Percentiles rank a stretch among this genome's conserved stretches.
phyloP scores from a whole-genome alignment of 768 basidiomycete species.

The Sporobolomyces pararoseus region DNA sequence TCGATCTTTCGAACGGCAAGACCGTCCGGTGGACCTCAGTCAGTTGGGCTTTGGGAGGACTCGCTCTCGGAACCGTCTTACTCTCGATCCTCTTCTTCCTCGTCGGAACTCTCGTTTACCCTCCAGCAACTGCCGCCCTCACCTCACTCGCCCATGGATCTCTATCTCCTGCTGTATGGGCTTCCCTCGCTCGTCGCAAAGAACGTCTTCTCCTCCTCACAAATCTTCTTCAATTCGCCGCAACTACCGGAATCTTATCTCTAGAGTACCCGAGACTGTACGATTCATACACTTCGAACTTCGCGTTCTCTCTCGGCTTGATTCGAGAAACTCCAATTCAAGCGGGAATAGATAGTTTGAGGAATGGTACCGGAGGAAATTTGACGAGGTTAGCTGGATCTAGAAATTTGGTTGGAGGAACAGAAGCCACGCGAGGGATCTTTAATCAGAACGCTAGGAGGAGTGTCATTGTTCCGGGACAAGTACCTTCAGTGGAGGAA shows the following conservation, averaged over 20 bases:
- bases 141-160: slow-evolving; percentile 45
- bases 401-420: slow-evolving; percentile 31
- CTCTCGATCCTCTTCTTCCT: slow-evolving; percentile 59
- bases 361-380: slow-evolving; percentile 73
- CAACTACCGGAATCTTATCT: slow-evolving; percentile 67
- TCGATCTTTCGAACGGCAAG: slow-evolving; percentile 87
- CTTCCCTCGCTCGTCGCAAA: slow-evolving; percentile 29
- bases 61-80: slow-evolving; percentile 54
- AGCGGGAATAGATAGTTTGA: slow-evolving; percentile 72
- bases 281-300: slow-evolving; percentile 75
- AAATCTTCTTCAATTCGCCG: slow-evolving; percentile 78
- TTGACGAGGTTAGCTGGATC: slow-evolving; percentile 54
- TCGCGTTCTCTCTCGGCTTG: slow-evolving; percentile 81
- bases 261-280: slow-evolving; percentile 85
- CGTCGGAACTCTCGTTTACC: slow-evolving; percentile 51
- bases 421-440: slow-evolving; percentile 41
- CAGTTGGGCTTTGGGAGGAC: slow-evolving; percentile 68
- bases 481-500: background rate
- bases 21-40: slow-evolving; percentile 71
- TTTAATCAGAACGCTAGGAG: background rate
- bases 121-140: slow-evolving; percentile 47
- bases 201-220: slow-evolving; percentile 75
- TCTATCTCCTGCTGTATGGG: slow-evolving; percentile 59
- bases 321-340: slow-evolving; percentile 63
- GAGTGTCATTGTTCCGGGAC: slow-evolving; percentile 2